phyloP scores from a whole-genome alignment of 257 asterid species.

The Solanum ossicruentum region DNA sequence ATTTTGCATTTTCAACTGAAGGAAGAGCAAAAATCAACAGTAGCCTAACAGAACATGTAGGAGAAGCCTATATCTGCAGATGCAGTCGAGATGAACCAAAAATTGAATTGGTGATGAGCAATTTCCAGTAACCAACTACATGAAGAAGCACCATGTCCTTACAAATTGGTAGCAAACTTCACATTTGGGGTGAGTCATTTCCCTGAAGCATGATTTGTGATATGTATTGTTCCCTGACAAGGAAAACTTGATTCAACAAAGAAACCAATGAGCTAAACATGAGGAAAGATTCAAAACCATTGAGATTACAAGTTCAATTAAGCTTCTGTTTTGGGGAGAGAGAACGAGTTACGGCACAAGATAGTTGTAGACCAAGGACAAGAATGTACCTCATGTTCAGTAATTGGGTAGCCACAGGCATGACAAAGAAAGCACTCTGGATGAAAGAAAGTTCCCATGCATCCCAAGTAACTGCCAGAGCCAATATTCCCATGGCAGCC shows the following conservation, averaged over 20 bases:
- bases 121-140: neutral
- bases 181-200: slow-evolving; percentile 88
- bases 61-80: neutral
- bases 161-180: slow-evolving; percentile 95
- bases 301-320: neutral
- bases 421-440: slow-evolving; percentile 85
- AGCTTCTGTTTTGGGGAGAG: neutral
- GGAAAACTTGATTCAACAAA: slow-evolving; percentile 77
- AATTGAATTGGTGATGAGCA: neutral
- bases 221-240: slow-evolving; percentile 69
- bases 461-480: slow-evolving; percentile 74
- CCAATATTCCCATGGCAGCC: slow-evolving; percentile 85
- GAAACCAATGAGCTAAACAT: slow-evolving; percentile 20
- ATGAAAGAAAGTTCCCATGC: slow-evolving; percentile 85
- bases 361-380: neutral
- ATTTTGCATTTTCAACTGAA: neutral
- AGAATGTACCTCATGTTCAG: slow-evolving; percentile 64
- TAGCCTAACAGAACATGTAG: neutral
- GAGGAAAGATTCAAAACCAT: neutral
- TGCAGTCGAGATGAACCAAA: neutral
- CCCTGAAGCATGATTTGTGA: slow-evolving; percentile 92
- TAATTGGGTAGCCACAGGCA: slow-evolving; percentile 67
- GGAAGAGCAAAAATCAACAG: neutral
- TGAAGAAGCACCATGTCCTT: slow-evolving; percentile 10
- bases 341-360: neutral